phyloP scores from a whole-genome alignment of 179 eudicot genomes.

The Carnegiea gigantea region DNA sequence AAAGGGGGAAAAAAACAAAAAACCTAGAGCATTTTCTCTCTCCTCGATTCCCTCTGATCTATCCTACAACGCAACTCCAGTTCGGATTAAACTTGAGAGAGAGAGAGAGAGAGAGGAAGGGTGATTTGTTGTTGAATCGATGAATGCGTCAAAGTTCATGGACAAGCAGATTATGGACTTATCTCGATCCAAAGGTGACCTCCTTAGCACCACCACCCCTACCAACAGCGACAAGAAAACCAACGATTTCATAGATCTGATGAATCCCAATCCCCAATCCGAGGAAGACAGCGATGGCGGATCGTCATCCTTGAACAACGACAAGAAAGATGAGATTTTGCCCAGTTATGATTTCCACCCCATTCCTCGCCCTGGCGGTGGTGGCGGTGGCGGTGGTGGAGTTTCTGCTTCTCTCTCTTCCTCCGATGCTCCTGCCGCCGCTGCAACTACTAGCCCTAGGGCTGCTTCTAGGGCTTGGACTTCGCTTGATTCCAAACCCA shows the following conservation, averaged over 20 bases:
- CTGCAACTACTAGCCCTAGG: conserved; percentile 17
- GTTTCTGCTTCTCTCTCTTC: conserved; percentile 21
- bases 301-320: not conserved
- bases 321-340: conserved; percentile 47
- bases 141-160: conserved; percentile 83
- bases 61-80: not conserved
- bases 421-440: conserved; percentile 27
- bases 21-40: not conserved
- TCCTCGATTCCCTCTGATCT: not conserved
- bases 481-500: conserved; percentile 50
- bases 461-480: conserved; percentile 50
- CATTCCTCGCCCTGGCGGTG: conserved; percentile 37
- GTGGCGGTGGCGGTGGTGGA: not conserved
- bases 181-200: conserved; percentile 53
- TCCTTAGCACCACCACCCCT: conserved; percentile 13
- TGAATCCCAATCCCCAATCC: conserved; percentile 52
- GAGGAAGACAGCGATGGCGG: conserved; percentile 20
- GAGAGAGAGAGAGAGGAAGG: not conserved
- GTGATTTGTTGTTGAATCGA: conserved; percentile 24
- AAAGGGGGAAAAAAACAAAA: too few relatives aligned
- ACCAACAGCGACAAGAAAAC: not conserved
- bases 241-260: conserved; percentile 66
- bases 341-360: conserved; percentile 89
- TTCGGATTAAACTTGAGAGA: not conserved
- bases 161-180: conserved; percentile 97